These are phyloP conservation scores for Pestalotiopsis fici DNA, from an alignment of 2,329 filamentous ascomycete species.

Conservation along the genomic window DNA sequence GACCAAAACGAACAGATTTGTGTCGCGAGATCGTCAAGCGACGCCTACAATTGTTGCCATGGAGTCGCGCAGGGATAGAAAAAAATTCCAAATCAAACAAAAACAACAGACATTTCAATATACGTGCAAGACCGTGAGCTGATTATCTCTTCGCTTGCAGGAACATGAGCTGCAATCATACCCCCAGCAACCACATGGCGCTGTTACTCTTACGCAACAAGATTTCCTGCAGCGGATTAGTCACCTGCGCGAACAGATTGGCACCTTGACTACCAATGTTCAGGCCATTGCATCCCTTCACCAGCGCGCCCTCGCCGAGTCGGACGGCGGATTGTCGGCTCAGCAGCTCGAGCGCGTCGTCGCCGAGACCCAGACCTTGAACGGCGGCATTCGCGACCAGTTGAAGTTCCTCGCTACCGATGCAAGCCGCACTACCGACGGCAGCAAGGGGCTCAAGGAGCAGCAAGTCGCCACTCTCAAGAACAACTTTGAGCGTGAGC, in stretches of 20 bases:
- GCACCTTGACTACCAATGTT: conserved; percentile 66
- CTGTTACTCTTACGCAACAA: conserved; percentile 54
- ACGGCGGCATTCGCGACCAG: conserved; percentile 76
- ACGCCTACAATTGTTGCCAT: not conserved
- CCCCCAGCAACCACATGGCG: conserved; percentile 23
- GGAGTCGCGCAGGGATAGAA: not conserved
- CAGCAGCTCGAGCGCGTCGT: conserved; percentile 68
- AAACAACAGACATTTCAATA: not conserved
- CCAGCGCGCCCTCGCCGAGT: conserved; percentile 69
- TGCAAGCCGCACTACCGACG: conserved; percentile 62
- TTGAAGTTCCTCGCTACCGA: conserved; percentile 77
- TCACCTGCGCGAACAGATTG: conserved; percentile 68
- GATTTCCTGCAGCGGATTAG: conserved; percentile 71
- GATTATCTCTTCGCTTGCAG: not conserved
- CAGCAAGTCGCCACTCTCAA: conserved; percentile 71
- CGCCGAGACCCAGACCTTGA: conserved; percentile 70
- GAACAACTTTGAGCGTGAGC: conserved; percentile 70
- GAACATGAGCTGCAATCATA: conserved; percentile 53
- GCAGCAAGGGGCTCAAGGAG: conserved; percentile 65
- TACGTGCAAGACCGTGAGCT: not conserved
- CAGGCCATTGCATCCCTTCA: conserved; percentile 69
- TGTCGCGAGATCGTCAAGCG: not conserved
- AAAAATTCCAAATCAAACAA: not conserved
- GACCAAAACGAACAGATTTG: not conserved
- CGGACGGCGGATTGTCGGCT: conserved; percentile 54